Evolutionary conservation across 805 yeast genomes (phyloP), one percentile per base, ranked within the genome.

Genomic region (Wickerhamiella brachini): DNA sequence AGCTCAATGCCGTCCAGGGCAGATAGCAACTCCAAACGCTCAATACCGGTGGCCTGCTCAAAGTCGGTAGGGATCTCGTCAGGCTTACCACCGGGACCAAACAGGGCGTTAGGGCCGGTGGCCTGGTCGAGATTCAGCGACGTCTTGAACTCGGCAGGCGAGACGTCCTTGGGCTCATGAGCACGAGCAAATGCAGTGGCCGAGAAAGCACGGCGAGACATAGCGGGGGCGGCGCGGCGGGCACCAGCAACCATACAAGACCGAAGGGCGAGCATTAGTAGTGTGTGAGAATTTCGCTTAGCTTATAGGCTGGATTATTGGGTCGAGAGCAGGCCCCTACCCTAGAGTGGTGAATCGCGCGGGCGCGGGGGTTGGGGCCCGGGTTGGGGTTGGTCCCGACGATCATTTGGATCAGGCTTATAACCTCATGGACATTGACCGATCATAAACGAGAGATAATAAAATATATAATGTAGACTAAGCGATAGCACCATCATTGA

Each of bases 11-110:
- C 98, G 71, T 89, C 95, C 67, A 85, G 73, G 71, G 87, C 85
- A 74, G 94, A 97, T 64, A 93, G 79, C 61, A 85, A 69, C 77
- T 93, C 98, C 60, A 89, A 77, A 80, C 98, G 88, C 72, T 85
- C 97, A 66, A 90, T 75, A 84, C 98, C 98, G 49, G 98, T 93
- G 63, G 97, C 88, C 75, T 90, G 97, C 65, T 93, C 96, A 59
- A 85, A 67, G 70, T 89, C 95, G 54, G 95, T 80, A 68, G 97
- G 97, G 65, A 93, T 82, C 50, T 62, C 64, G 60, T 78, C 76
- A 59, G 74, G 70, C 53, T 57, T 56, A 24, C 45, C 39, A 79
- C 97, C 97, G 51, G 84, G 80, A 69, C 97, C 96, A 60, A 88
- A 78, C 69, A 90, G 78, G 51, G 87, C 75, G 58, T 76, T 79